Base-by-base conservation (phyloP, 768 basidiomycete species). In the Gautieria morchelliformis region DNA sequence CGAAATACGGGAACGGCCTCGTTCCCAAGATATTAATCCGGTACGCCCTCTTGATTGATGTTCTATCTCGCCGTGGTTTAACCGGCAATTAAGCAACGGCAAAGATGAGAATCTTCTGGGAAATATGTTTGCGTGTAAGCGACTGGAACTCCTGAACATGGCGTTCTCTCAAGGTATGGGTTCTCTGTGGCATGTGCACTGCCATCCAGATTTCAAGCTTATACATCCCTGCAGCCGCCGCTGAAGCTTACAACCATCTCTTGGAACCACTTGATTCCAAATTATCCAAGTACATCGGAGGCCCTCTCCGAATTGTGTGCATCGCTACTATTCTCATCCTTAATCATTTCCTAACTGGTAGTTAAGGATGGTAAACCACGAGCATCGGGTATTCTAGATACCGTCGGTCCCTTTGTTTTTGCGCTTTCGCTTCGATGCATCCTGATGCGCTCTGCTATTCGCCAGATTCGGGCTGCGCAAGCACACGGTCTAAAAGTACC, bases 401-500 rank as follows among this genome's bases (percentile, higher is more conserved):
- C 87, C 0, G 84, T 84, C 48, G 14, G 66, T 50, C 65, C 59
- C 55, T 55, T 58, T n/a, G 20, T 56, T 45, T 20, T 22, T 46
- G 14, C 11, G 49, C 10, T 17, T 35, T 42, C 20, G 17, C 51
- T 2, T 52, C 24, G 49, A 8, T 47, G 27, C 35, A 37, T 37
- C 14, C 35, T 37, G 35, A 37, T 5, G 35, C 10, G 24, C 51
- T 22, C 35, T 52, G 58, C 58, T 39, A 20, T 30, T 53, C 55
- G 11, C 17, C 59, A 87, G 86, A 70, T 88, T 58, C 76, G 80
- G 39, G 83, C 88, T 7, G 80, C 87, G 6, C 70, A 77, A 27
- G 86, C 87, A 0, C 87, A 92, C 65, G 84, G 82, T 5, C 71
- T 92, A 54, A 70, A 76, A 56, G 79, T 91, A 2, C 89, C 89